These are phyloP conservation scores for Cucurbitaria berberidis DNA, from an alignment of 2,329 filamentous ascomycete species.

Conservation along the genomic window DNA sequence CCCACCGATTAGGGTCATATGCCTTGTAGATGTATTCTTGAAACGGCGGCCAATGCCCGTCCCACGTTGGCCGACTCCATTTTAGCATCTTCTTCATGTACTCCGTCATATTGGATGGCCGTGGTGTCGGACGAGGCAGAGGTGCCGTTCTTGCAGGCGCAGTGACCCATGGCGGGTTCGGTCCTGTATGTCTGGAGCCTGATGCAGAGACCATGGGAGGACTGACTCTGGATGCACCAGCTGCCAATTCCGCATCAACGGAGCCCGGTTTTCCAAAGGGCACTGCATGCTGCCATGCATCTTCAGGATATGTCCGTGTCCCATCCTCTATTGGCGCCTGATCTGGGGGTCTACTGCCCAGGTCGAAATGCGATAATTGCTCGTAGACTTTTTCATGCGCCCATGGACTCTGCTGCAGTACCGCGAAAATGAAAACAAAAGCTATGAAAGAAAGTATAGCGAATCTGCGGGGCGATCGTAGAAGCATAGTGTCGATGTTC, in stretches of 20 bases:
- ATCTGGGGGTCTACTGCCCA: conserved; percentile 13
- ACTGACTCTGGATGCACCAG: neutral
- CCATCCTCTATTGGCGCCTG: conserved; percentile 4
- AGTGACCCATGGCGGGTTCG: conserved; percentile 34
- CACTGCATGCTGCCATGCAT: conserved; percentile 29
- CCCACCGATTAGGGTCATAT: conserved; percentile 58
- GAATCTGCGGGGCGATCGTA: conserved; percentile 49
- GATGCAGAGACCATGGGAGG: conserved; percentile 8
- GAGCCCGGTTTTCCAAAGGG: conserved; percentile 13
- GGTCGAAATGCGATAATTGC: conserved; percentile 29
- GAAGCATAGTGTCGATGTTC: conserved; percentile 34
- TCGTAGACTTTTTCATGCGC: conserved; percentile 32
- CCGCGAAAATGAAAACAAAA: conserved; percentile 40
- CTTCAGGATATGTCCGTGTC: conserved; percentile 9
- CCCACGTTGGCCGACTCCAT: conserved; percentile 49
- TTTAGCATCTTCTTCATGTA: conserved; percentile 52
- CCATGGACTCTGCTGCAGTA: conserved; percentile 40
- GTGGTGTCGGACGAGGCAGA: conserved; percentile 21
- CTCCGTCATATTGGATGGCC: conserved; percentile 36
- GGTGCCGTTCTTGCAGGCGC: conserved; percentile 20
- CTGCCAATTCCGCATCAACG: conserved; percentile 1
- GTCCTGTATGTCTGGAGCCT: conserved; percentile 10
- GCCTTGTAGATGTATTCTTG: conserved; percentile 50
- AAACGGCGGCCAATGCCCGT: conserved; percentile 55
- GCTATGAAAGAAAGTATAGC: conserved; percentile 44